A percentile compares a stretch with the other conserved stretches of the same genome.
Conservation (phyloP, 2,329 filamentous ascomycete genomes). For the Aaosphaeria arxii region DNA sequence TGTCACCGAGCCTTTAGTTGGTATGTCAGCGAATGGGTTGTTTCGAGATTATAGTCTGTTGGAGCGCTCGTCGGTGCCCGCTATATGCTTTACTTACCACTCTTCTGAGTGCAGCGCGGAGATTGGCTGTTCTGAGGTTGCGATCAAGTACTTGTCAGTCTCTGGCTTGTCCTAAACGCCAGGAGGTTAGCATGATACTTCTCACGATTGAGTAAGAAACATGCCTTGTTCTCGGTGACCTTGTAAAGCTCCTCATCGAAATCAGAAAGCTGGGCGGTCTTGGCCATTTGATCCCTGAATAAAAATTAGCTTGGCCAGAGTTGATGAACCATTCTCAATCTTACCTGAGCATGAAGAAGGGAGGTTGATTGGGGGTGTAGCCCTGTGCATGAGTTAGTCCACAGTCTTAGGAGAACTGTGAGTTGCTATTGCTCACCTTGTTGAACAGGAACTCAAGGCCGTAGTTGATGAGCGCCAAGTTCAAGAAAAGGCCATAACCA, state of each 20-base stretch:
- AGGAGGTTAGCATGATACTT: background rate
- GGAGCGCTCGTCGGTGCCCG: too few relatives aligned
- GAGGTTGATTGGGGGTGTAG: slow-evolving; percentile 31
- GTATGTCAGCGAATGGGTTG: too few relatives aligned
- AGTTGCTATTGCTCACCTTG: slow-evolving; percentile 50
- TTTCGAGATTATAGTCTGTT: too few relatives aligned
- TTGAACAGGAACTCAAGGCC: slow-evolving; percentile 82
- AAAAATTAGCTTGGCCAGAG: too few relatives aligned
- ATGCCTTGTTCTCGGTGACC: slow-evolving; percentile 37
- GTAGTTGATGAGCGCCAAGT: slow-evolving; percentile 93
- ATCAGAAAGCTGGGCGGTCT: slow-evolving; percentile 94
- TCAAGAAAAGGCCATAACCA: slow-evolving; percentile 85
- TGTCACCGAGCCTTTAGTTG: slow-evolving; percentile 57
- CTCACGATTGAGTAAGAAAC: background rate
- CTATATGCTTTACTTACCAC: slow-evolving; percentile 52
- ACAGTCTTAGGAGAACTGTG: slow-evolving; percentile 9
- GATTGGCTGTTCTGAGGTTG: slow-evolving; percentile 91
- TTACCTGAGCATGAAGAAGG: slow-evolving; percentile 79
- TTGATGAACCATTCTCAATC: too few relatives aligned
- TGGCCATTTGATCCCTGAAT: slow-evolving; percentile 81
- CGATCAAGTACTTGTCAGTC: slow-evolving; percentile 74
- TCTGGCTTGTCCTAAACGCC: slow-evolving; percentile 58
- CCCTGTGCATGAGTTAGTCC: background rate
- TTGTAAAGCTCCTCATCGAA: slow-evolving; percentile 99
- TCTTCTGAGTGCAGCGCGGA: slow-evolving; percentile 90